Evolutionary conservation across 2,329 filamentous ascomycete species (phyloP), one percentile per base, ranked within the genome.

Genomic region (Exophiala phaeomuriformis): DNA sequence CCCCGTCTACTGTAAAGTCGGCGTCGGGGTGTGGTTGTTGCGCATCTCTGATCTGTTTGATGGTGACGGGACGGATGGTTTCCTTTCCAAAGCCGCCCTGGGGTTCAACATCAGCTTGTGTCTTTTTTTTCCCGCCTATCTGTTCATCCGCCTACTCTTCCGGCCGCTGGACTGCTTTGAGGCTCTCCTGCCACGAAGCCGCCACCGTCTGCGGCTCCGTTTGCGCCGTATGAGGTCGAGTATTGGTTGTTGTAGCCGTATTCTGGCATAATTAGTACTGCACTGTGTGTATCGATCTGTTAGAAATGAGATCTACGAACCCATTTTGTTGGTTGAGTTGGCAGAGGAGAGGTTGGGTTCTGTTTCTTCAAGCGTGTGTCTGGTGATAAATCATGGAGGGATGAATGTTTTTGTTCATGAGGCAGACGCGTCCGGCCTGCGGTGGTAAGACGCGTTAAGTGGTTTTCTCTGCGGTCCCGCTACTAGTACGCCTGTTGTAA

Each of bases 21-120:
- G 83, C 82, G 55, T 84, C 81, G 1, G 83, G 82, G 68, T 86
- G 85, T 37, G 84, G 80, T 71, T 89, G 85, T 59, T 86, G 79
- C 60, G 89, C 88, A 59, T 94, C 88, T 66, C 90, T 76, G 53
- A 96, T 80, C 72, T 98, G 93, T 71, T 96, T 96, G 72, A 97
- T 88, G 7, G 93, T 98, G 44, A 96, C 87, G 1, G 93, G 90
- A 42, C 93, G 86, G 49, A 98, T 80, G 19, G 89, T 90, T 65
- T 96, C 89, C 71, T 94, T 88, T 63, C 80, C 78, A 68, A 86
- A 86, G 56, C 63, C 60, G 35, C 54, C 52, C 59, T 63, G 27
- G 7, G 4, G 27, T 30, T 4, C n/a, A 61, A 12, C 47, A 35
- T 62, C 47, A 56, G 36, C 32, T 10, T 10, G 19, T 60, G 41